Percentiles rank a stretch among this genome's conserved stretches.
These are phyloP conservation scores for Aphanomyces euteiches DNA, from an alignment of 352 stramenopile species.

Conservation along the genomic window DNA sequence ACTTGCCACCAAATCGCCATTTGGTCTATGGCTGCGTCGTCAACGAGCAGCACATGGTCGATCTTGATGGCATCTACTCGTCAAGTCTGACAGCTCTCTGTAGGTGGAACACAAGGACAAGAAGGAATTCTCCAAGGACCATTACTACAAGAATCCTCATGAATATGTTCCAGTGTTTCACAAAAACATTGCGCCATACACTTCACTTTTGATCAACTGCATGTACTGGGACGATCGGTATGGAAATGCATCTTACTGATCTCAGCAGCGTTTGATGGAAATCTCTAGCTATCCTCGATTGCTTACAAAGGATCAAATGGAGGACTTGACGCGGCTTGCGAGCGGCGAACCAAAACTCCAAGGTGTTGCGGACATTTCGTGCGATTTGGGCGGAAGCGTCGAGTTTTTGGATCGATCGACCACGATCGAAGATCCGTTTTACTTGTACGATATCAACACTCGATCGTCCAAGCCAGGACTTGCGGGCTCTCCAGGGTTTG, in stretches of 20 bases:
- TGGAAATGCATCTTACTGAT: no score
- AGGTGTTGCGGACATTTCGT: slow-evolving; percentile 93
- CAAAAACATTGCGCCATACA: slow-evolving; percentile 83
- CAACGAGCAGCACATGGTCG: slow-evolving; percentile 69
- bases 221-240: slow-evolving; percentile 96
- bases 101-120: slow-evolving; percentile 22
- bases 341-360: slow-evolving; percentile 79
- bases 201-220: slow-evolving; percentile 92
- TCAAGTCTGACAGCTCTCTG: neutral
- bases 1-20: slow-evolving; percentile 55
- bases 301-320: slow-evolving; percentile 88
- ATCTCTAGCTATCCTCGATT: slow-evolving; percentile 76
- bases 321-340: slow-evolving; percentile 47
- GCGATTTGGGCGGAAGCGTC: slow-evolving; percentile 91
- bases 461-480: slow-evolving; percentile 68
- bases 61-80: slow-evolving; percentile 25
- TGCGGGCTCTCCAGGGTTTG: slow-evolving; percentile 40
- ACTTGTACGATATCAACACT: slow-evolving; percentile 80
- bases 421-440: slow-evolving; percentile 93
- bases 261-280: no score
- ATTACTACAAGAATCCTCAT: slow-evolving; percentile 91
- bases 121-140: slow-evolving; percentile 48
- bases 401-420: slow-evolving; percentile 93
- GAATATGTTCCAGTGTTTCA: slow-evolving; percentile 91
- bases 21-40: slow-evolving; percentile 79